Conservation (phyloP, 345 rosid genomes). For the Gossypium sturtianum region DNA sequence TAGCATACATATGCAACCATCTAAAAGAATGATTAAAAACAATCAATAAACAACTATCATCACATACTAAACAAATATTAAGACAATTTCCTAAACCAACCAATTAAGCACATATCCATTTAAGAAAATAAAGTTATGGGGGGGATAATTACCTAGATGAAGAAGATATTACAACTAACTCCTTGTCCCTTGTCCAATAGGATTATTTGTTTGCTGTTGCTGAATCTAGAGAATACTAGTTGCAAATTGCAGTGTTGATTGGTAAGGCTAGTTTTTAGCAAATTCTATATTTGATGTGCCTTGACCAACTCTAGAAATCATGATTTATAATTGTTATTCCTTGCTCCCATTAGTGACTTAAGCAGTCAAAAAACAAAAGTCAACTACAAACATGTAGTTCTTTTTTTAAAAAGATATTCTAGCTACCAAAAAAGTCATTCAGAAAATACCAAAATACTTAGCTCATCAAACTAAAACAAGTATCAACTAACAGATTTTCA, state of each 20-base stretch:
- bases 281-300: constrained; percentile 47
- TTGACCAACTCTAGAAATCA: constrained; percentile 39
- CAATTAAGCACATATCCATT: not conserved
- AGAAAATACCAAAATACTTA: no score
- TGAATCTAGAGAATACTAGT: constrained; percentile 28
- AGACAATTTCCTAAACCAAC: not conserved
- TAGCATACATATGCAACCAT: not conserved
- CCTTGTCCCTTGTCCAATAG: constrained; percentile 35
- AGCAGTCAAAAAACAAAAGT: no score
- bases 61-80: constrained; percentile 2
- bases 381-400: no score
- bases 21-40: not conserved
- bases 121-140: constrained; percentile 7
- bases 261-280: constrained; percentile 79
- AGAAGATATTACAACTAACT: constrained; percentile 22
- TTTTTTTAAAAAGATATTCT: no score
- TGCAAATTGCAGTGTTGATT: constrained; percentile 78
- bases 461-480: no score
- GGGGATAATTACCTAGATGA: constrained; percentile 34
- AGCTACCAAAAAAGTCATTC: no score
- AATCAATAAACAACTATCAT: constrained; percentile 4
- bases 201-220: constrained; percentile 37
- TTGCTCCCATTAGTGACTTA: no score
- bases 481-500: no score
- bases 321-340: no score